phyloP scores from a whole-genome alignment of 306 rosid species.

The Clitoria ternatea region DNA sequence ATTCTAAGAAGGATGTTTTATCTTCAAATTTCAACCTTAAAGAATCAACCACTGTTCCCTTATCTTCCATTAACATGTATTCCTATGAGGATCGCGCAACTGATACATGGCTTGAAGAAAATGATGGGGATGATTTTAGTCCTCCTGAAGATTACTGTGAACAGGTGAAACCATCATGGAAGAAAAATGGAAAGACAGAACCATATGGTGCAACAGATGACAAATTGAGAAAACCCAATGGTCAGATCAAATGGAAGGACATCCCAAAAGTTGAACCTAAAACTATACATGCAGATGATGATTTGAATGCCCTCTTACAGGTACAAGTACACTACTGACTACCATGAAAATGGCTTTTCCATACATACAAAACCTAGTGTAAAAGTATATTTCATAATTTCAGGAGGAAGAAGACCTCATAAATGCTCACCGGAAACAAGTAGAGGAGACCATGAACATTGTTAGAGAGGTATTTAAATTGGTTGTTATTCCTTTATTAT shows the following conservation, averaged over 20 bases:
- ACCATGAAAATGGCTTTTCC: not conserved
- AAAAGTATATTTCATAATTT: slow-evolving; percentile 21
- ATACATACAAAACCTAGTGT: not conserved
- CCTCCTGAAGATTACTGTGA: slow-evolving; percentile 61
- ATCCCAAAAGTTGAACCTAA: slow-evolving; percentile 51
- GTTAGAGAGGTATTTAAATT: slow-evolving; percentile 67
- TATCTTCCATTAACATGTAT: slow-evolving; percentile 49
- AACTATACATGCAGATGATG: slow-evolving; percentile 51
- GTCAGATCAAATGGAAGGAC: slow-evolving; percentile 66
- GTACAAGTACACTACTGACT: slow-evolving; percentile 32
- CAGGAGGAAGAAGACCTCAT: slow-evolving; percentile 94
- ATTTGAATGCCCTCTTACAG: slow-evolving; percentile 75
- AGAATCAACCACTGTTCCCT: slow-evolving; percentile 66
- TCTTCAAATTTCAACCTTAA: slow-evolving; percentile 63
- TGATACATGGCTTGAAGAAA: slow-evolving; percentile 50
- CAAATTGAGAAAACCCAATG: slow-evolving; percentile 52
- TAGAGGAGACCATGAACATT: slow-evolving; percentile 88
- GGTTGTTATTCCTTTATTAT: not conserved
- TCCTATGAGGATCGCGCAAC: slow-evolving; percentile 44
- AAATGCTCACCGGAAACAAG: slow-evolving; percentile 83
- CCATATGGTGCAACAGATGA: slow-evolving; percentile 46
- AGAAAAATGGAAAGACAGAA: slow-evolving; percentile 67
- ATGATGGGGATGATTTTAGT: slow-evolving; percentile 61
- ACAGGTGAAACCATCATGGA: slow-evolving; percentile 55
- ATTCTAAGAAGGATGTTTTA: slow-evolving; percentile 64